Conservation (phyloP, 306 rosid species). For the Begonia loranthoides region DNA sequence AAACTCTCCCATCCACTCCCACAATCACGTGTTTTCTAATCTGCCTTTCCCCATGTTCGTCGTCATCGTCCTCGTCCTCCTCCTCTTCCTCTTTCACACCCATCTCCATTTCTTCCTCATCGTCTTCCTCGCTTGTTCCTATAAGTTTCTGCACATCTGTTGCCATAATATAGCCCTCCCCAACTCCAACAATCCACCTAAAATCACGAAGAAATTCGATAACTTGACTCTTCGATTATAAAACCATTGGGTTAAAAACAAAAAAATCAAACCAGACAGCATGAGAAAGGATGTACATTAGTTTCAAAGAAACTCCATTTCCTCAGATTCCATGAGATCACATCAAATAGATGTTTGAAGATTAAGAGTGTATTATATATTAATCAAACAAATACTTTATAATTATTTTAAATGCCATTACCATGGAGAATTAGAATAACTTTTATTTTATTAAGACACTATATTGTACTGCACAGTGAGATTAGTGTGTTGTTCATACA, state of each 20-base stretch:
- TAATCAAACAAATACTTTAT: too few relatives aligned
- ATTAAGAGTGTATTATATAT: too few relatives aligned
- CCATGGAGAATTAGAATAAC: too few relatives aligned
- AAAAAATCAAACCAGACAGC: too few relatives aligned
- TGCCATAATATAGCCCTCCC: conserved; percentile 32
- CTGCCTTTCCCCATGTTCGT: conserved; percentile 36
- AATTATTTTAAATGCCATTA: too few relatives aligned
- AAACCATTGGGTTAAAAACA: neutral
- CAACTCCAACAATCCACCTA: neutral
- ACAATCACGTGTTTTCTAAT: conserved; percentile 28
- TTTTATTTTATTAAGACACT: too few relatives aligned
- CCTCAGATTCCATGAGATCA: too few relatives aligned
- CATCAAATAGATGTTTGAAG: too few relatives aligned
- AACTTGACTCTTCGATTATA: neutral
- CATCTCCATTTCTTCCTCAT: conserved; percentile 84
- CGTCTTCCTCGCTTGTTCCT: conserved; percentile 78
- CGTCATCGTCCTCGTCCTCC: conserved; percentile 36
- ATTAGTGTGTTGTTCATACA: too few relatives aligned
- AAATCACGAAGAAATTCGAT: neutral
- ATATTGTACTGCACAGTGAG: too few relatives aligned
- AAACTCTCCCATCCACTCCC: conserved; percentile 57
- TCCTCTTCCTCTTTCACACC: conserved; percentile 84
- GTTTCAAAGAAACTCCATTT: too few relatives aligned
- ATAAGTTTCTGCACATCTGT: conserved; percentile 63
- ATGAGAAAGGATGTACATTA: too few relatives aligned